These are phyloP conservation scores for Przewalskia tangutica DNA, from an alignment of 257 asterid genomes.

Conservation along the genomic window DNA sequence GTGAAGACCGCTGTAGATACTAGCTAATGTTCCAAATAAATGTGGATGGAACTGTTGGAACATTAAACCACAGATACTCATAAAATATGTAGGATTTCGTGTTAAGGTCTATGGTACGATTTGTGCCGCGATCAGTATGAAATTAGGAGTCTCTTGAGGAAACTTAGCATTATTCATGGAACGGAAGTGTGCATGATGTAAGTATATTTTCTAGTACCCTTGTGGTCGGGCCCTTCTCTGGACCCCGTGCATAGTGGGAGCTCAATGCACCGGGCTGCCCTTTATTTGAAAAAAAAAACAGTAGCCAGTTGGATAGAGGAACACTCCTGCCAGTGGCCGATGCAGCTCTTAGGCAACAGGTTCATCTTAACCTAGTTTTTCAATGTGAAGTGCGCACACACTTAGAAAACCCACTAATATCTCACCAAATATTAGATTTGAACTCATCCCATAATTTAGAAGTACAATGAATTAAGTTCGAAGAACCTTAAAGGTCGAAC, in stretches of 20 bases:
- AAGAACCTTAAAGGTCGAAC: neutral
- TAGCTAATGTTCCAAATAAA: neutral
- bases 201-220: neutral
- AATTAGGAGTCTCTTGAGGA: neutral
- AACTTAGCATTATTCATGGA: neutral
- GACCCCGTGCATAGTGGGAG: no score
- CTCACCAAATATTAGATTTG: neutral
- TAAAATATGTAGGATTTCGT: neutral
- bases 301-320: neutral
- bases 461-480: neutral
- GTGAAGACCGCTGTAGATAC: neutral
- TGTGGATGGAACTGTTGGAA: neutral
- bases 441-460: neutral
- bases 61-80: neutral
- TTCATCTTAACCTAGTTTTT: neutral
- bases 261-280: no score
- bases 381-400: neutral
- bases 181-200: neutral
- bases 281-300: neutral
- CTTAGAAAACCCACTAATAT: neutral
- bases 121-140: neutral
- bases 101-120: neutral
- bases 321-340: neutral
- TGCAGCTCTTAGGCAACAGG: neutral
- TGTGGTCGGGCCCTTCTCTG: no score